Evolutionary conservation across 768 basidiomycete species (phyloP).

Genomic region (Amanita rubescens): DNA sequence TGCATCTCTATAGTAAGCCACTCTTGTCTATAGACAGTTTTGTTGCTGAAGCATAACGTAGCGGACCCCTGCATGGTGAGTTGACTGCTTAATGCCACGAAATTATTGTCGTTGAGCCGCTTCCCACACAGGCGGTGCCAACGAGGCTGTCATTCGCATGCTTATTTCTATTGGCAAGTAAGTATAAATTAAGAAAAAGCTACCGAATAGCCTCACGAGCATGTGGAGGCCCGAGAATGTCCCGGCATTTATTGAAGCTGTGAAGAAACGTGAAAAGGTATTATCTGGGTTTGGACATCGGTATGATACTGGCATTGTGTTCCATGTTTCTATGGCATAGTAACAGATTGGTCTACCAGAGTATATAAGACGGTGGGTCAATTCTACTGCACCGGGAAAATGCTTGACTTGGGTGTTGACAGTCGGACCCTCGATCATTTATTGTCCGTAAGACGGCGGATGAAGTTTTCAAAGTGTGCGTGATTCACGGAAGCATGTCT

Average conservation of each 20-base stretch:
- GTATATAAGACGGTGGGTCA: conserved; percentile 66
- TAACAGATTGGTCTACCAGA: conserved; percentile 21
- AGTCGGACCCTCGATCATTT: conserved; percentile 89
- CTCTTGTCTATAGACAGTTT: background rate
- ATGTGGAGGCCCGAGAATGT: conserved; percentile 67
- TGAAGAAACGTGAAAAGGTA: conserved; percentile 84
- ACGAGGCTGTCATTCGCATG: conserved; percentile 94
- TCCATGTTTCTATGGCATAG: background rate
- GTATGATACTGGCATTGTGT: conserved; percentile 28
- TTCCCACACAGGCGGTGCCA: conserved; percentile 59
- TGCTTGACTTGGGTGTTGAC: conserved; percentile 5
- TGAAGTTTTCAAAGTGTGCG: conserved; percentile 85
- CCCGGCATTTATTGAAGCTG: conserved; percentile 76
- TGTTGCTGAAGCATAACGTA: conserved; percentile 16
- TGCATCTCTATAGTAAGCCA: conserved; percentile 76
- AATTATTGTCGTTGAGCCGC: background rate
- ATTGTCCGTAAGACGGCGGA: conserved; percentile 87
- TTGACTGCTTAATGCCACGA: background rate
- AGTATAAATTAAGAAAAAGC: conserved; percentile 14
- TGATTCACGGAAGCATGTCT: conserved; percentile 6
- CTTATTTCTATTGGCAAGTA: conserved; percentile 79
- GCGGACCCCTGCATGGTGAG: conserved; percentile 66
- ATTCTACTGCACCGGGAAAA: background rate
- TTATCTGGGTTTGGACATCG: conserved; percentile 89
- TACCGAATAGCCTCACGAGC: background rate